Evolutionary conservation across 495 filamentous ascomycete genomes (phyloP).

Genomic region (Aspergillus olivimuriae): DNA sequence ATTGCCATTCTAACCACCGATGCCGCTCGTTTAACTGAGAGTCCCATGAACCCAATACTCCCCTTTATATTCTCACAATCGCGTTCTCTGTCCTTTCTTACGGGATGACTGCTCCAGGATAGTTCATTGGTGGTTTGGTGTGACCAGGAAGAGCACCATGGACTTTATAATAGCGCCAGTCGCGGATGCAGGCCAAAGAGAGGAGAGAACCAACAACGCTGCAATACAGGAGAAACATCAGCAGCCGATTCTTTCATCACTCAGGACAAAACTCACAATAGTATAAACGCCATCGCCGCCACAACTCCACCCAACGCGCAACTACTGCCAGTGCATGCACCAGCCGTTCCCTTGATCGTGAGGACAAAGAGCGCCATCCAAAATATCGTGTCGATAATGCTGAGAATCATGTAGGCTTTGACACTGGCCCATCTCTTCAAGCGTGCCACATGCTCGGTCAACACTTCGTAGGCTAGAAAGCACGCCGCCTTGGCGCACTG

Average conservation of each 20-base stretch:
- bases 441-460: slow-evolving; percentile 16
- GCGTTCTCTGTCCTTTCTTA: too few species aligned
- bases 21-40: too few species aligned
- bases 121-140: too few species aligned
- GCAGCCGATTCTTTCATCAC: neutral
- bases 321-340: slow-evolving; percentile 11
- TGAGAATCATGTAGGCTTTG: slow-evolving; percentile 24
- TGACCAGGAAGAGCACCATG: slow-evolving; percentile 8
- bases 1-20: too few species aligned
- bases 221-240: slow-evolving; percentile 1
- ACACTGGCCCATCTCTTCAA: slow-evolving; percentile 26
- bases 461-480: slow-evolving; percentile 29
- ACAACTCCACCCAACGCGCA: slow-evolving; percentile 17
- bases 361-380: slow-evolving; percentile 28
- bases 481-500: slow-evolving; percentile 27
- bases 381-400: slow-evolving; percentile 26
- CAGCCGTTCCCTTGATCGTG: slow-evolving; percentile 11
- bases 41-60: too few species aligned
- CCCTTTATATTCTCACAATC: too few species aligned
- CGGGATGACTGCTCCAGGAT: too few species aligned
- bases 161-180: slow-evolving; percentile 7
- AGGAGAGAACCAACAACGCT: slow-evolving; percentile 7
- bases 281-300: slow-evolving; percentile 9
- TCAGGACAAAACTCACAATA: slow-evolving; percentile 14
- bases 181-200: slow-evolving; percentile 10